Evolutionary conservation across 139 green algal genomes (phyloP), one percentile per base, ranked within the genome.

Genomic region (Pseudopediastrum boryanum): DNA sequence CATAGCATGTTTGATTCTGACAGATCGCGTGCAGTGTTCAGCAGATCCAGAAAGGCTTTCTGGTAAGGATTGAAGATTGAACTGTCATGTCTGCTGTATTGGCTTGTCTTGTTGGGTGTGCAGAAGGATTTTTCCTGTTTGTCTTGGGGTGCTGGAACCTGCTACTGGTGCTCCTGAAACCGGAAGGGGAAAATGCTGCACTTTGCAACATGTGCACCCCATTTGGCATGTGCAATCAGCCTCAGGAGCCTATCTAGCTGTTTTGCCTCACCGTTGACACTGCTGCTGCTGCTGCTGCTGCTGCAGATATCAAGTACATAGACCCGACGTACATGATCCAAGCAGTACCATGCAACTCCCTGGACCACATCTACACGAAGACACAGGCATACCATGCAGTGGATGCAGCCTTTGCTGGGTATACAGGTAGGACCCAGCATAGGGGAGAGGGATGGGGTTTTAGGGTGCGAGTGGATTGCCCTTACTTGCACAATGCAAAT

Each of bases 281-380:
- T 21, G 16, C 48, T 58, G 48, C 48, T 16, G 21, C 16, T 58
- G 19, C 44, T 68, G 94, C 29, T 93, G 16, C 48, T 58, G 48
- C 48, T 58, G 48, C 19, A 16, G 31, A 70, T 35, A 8, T 9
- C 8, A 64, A 94, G 79, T 95, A 94, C 83, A 96, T 97, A 39
- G 92, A 97, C 74, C 93, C 93, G 27, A 91, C 89, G 16, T 97
- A 98, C 91, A 94, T 96, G 90, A 92, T 97, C 46, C 86, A 94
- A 50, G 91, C 93, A 29, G 86, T 94, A 29, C 87, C 89, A 2
- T 93, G 86, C 71, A 94, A 89, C 73, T 86, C 87, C 13, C 88
- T 73, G 8, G 90, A 95, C 71, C 90, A 91, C 84, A 92, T 95
- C 82, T 89, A 89, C 68, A 91, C 85, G 74, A 94, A 71, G 13